Percentiles rank a stretch among this genome's conserved stretches.
These are phyloP conservation scores for Calycina marina DNA, from an alignment of 2,329 filamentous ascomycete genomes.

Conservation along the genomic window DNA sequence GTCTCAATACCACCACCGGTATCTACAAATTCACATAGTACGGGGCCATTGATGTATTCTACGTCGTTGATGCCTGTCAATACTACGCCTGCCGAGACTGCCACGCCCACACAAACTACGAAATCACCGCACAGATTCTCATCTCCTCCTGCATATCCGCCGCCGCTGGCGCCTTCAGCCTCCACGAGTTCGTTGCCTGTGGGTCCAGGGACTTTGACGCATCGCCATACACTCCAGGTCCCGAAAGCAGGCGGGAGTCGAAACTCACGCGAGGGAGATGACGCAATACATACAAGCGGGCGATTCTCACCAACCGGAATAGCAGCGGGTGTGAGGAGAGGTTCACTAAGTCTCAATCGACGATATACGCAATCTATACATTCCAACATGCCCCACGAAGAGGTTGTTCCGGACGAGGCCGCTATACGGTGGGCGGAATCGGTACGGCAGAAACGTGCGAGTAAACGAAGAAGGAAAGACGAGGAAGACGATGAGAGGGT, in stretches of 20 bases:
- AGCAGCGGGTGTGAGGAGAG: constrained; percentile 48
- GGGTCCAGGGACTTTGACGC: constrained; percentile 47
- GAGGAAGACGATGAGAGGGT: constrained; percentile 89
- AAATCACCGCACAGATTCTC: constrained; percentile 43
- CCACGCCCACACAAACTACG: constrained; percentile 19
- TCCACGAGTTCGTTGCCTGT: constrained; percentile 22
- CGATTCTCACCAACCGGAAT: constrained; percentile 56
- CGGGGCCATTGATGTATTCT: constrained; percentile 21
- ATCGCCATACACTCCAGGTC: constrained; percentile 80
- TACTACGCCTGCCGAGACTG: too few species aligned
- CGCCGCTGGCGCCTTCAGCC: constrained; percentile 34
- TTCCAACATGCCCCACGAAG: constrained; percentile 72
- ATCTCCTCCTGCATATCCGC: constrained; percentile 43
- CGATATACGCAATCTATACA: constrained; percentile 73
- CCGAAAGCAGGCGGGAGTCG: constrained; percentile 53
- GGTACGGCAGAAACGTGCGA: constrained; percentile 80
- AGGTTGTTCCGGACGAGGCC: constrained; percentile 76
- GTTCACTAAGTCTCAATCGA: constrained; percentile 71
- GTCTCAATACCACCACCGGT: constrained; percentile 13
- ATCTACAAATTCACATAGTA: constrained; percentile 19
- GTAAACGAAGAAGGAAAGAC: constrained; percentile 69
- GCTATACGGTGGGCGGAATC: constrained; percentile 85
- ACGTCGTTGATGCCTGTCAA: constrained; percentile 16
- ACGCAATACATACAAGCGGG: constrained; percentile 56
- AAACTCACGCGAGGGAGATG: constrained; percentile 57